A percentile compares a stretch with the other conserved stretches of the same genome.
Evolutionary conservation across 1,284 basidiomycete species (phyloP).

Genomic region (Malassezia arunalokei): DNA sequence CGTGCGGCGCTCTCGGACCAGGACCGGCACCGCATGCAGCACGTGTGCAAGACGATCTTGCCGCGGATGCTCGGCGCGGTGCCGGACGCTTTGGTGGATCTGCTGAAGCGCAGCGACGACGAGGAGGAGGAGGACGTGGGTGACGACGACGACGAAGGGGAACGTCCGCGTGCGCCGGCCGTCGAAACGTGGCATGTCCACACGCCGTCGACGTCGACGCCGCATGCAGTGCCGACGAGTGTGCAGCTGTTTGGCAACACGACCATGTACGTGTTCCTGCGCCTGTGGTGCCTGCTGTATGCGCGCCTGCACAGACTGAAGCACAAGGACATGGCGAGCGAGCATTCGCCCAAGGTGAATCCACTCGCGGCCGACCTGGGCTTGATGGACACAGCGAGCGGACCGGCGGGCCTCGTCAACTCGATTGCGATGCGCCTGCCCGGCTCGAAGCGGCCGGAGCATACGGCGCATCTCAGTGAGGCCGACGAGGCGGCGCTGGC

Average conservation of each 20-base stretch:
- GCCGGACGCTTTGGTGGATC: slow-evolving; percentile 20
- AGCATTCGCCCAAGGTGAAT: slow-evolving; percentile 49
- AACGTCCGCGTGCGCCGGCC: slow-evolving; percentile 17
- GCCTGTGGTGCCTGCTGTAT: slow-evolving; percentile 69
- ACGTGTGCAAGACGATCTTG: slow-evolving; percentile 71
- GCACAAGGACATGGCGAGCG: slow-evolving; percentile 46
- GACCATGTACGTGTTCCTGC: slow-evolving; percentile 76
- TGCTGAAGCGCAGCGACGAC: slow-evolving; percentile 40
- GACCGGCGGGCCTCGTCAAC: slow-evolving; percentile 44
- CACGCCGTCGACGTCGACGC: slow-evolving; percentile 21
- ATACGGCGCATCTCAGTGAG: slow-evolving; percentile 24
- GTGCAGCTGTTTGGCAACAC: slow-evolving; percentile 77
- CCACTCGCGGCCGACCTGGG: slow-evolving; percentile 55
- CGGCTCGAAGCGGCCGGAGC: slow-evolving; percentile 11
- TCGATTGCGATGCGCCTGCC: slow-evolving; percentile 14
- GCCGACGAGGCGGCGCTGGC: slow-evolving; percentile 31
- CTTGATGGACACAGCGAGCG: slow-evolving; percentile 52
- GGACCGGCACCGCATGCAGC: slow-evolving; percentile 73
- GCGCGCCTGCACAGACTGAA: slow-evolving; percentile 69
- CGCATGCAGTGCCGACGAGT: slow-evolving; percentile 29
- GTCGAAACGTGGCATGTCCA: slow-evolving; percentile 50
- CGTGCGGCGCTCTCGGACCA: slow-evolving; percentile 59
- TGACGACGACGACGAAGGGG: background rate
- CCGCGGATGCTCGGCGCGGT: slow-evolving; percentile 61
- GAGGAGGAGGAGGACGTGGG: slow-evolving; percentile 24